phyloP scores from a whole-genome alignment of 1,284 basidiomycete species.

The Phylloporus sp. region DNA sequence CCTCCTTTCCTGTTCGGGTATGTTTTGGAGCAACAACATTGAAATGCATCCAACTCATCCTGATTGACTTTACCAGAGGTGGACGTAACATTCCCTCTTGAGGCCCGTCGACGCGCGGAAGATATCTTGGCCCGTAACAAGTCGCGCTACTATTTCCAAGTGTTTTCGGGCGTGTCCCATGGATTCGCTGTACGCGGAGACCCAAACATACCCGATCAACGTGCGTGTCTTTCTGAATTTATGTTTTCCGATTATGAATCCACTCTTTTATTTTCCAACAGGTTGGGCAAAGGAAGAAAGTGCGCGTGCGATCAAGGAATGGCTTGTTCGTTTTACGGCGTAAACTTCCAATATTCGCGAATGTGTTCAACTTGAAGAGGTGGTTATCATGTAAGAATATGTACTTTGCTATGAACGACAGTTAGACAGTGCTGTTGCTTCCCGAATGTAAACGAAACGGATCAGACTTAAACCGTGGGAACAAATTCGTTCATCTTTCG shows the following conservation, averaged over 20 bases:
- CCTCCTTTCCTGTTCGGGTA: background rate
- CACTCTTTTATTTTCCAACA: slow-evolving; percentile 25
- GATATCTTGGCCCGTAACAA: slow-evolving; percentile 38
- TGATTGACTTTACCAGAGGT: background rate
- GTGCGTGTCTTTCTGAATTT: background rate
- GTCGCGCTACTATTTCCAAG: slow-evolving; percentile 37
- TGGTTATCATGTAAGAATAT: too few relatives aligned
- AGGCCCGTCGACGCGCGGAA: slow-evolving; percentile 31
- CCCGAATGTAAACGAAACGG: too few relatives aligned
- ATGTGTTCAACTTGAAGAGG: background rate
- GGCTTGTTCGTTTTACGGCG: slow-evolving; percentile 52
- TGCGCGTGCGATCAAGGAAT: slow-evolving; percentile 52
- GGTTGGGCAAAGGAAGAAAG: slow-evolving; percentile 71
- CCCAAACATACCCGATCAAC: slow-evolving; percentile 19
- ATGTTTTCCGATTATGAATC: background rate
- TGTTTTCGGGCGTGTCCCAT: slow-evolving; percentile 42
- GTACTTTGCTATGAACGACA: background rate
- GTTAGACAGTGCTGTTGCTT: too few relatives aligned
- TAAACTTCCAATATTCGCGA: background rate
- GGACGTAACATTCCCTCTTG: background rate
- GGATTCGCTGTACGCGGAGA: slow-evolving; percentile 40
- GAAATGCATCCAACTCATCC: background rate
- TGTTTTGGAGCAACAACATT: background rate
- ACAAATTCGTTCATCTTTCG: too few relatives aligned
- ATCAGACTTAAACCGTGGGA: too few relatives aligned